Percentiles rank a stretch among this genome's conserved stretches.
Conservation (phyloP, 2,329 filamentous ascomycete genomes). For the Pseudocercospora pini-densiflorae region DNA sequence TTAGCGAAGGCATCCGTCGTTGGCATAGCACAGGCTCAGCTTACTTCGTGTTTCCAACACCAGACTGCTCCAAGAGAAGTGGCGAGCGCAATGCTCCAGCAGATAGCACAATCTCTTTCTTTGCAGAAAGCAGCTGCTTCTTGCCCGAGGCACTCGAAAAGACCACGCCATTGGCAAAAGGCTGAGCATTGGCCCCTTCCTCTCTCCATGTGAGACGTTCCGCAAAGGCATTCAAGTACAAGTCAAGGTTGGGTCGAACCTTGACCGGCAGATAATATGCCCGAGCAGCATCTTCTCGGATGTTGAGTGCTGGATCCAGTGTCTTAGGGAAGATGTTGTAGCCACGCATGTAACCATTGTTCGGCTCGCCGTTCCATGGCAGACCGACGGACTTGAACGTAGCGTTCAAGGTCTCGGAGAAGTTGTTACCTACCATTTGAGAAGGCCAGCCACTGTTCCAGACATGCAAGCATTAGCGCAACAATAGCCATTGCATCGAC, state of each 20-base stretch:
- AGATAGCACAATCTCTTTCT: constrained; percentile 60
- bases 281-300: constrained; percentile 53
- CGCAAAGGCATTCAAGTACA: constrained; percentile 50
- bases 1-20: constrained; percentile 58
- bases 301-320: constrained; percentile 43
- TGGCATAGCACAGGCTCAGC: constrained; percentile 43
- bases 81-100: constrained; percentile 62
- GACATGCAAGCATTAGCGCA: background rate
- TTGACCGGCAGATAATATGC: constrained; percentile 53
- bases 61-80: constrained; percentile 64
- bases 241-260: constrained; percentile 47
- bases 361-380: constrained; percentile 47
- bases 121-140: constrained; percentile 6
- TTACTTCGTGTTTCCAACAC: constrained; percentile 51
- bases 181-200: background rate
- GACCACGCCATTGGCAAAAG: constrained; percentile 17
- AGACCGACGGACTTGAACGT: constrained; percentile 44
- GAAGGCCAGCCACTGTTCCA: constrained; percentile 11
- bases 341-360: constrained; percentile 51
- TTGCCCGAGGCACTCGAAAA: constrained; percentile 8
- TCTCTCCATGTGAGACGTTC: constrained; percentile 46
- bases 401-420: constrained; percentile 40
- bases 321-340: constrained; percentile 50
- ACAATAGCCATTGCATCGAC: background rate
- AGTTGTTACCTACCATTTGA: constrained; percentile 18